Base-by-base conservation (phyloP, 2,329 filamentous ascomycete genomes). In the Chrysosporium keratinophilum region DNA sequence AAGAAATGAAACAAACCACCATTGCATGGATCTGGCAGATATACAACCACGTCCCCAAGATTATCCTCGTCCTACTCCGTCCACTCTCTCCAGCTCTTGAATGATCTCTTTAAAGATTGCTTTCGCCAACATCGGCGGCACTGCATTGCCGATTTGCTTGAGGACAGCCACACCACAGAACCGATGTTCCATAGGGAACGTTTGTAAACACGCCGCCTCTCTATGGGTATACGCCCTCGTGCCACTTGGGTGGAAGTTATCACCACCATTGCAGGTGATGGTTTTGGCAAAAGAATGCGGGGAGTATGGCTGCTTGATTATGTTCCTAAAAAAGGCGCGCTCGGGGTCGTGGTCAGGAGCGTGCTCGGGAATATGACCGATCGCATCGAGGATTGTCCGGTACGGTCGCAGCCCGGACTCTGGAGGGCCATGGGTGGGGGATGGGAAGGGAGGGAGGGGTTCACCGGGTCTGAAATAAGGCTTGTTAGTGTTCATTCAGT, bases 131-230 rank as follows among this genome's bases (percentile, higher is more conserved):
- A 64, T 54, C 6, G 86, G 80, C 0, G 88, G 85, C 14, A 91
- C 88, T 0, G 87, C 87, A 62, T 93, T 91, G 0, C 87, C 87
- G 58, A 91, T 86, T 64, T 89, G 85, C 58, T 74, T 77, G 59
- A 78, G 62, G 0, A 66, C 64, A 0, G 67, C 63, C 0, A 46
- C 61, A 0, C 68, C 69, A 0, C 69, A 57, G 61, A 91, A 90
- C 0, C 65, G 64, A 63, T 87, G 84, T 1, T 70, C 63, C 0
- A 69, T 56, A 0, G 85, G 84, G 50, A 93, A 93, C 0, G 82
- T 83, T 58, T 88, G 84, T 0, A 93, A 65, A 1, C 74, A 74
- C 0, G 87, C 85, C 20, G 80, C 76, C 63, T 94, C 88, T 1
- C 83, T 75, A 3, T 79, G 64, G 0, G 84, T 90, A 46, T 85